A percentile compares a stretch with the other conserved stretches of the same genome.
These are phyloP conservation scores for Phytophthora cactorum DNA, from an alignment of 352 stramenopile species.

Conservation along the genomic window DNA sequence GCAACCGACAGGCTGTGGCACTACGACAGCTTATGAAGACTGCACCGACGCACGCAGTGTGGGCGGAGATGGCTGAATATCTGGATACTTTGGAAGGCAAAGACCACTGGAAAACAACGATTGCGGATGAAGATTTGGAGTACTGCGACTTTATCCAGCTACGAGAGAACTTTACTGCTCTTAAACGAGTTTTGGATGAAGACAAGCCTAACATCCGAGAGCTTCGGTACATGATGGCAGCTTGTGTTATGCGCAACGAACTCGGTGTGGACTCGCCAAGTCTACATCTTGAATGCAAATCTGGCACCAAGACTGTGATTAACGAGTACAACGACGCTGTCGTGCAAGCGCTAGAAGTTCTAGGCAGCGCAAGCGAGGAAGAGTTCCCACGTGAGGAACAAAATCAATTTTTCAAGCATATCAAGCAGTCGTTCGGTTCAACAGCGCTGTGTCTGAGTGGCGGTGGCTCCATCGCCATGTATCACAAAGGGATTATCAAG, in stretches of 20 bases:
- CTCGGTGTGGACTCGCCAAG: slow-evolving; percentile 58
- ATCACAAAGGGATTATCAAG: slow-evolving; percentile 94
- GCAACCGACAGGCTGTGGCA: slow-evolving; percentile 56
- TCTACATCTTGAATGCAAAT: slow-evolving; percentile 65
- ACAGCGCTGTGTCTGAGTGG: slow-evolving; percentile 94
- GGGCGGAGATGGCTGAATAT: slow-evolving; percentile 65
- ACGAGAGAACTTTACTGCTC: slow-evolving; percentile 40
- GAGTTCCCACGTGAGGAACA: slow-evolving; percentile 37
- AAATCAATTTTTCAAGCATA: slow-evolving; percentile 59
- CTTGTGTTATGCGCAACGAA: slow-evolving; percentile 74
- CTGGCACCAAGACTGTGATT: slow-evolving; percentile 69
- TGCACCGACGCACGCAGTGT: slow-evolving; percentile 53
- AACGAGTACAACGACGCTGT: slow-evolving; percentile 60
- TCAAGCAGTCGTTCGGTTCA: slow-evolving; percentile 87
- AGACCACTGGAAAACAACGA: slow-evolving; percentile 61
- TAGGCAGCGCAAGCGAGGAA: slow-evolving; percentile 34
- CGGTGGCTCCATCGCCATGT: slow-evolving; percentile 94
- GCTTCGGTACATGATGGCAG: slow-evolving; percentile 68
- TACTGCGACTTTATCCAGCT: slow-evolving; percentile 73
- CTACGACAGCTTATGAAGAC: slow-evolving; percentile 67
- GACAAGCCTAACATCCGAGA: slow-evolving; percentile 48
- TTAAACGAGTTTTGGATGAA: slow-evolving; percentile 37
- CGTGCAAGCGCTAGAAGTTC: slow-evolving; percentile 49
- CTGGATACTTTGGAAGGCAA: slow-evolving; percentile 67
- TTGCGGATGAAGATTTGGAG: slow-evolving; percentile 57